Conservation (phyloP, 768 basidiomycete species). For the Gyrodon lividus region DNA sequence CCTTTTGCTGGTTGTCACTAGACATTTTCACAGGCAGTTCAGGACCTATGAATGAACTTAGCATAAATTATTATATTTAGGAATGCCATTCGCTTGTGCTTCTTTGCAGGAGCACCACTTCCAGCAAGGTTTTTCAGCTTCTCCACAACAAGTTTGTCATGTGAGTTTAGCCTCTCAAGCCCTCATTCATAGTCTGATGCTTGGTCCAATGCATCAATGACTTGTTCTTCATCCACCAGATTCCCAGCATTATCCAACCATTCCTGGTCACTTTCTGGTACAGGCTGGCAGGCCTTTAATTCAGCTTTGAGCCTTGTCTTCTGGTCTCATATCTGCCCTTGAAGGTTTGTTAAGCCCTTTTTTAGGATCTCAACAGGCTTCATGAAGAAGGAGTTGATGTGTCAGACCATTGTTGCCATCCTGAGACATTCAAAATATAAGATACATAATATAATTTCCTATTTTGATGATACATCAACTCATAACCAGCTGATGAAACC, state of each 20-base stretch:
- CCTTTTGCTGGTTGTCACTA: constrained; percentile 30
- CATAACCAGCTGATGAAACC: no score
- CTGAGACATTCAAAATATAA: no score
- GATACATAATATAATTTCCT: no score
- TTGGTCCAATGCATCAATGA: no score
- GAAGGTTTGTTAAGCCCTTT: constrained; percentile 1
- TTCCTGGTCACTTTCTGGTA: constrained; percentile 16
- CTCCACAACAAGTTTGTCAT: no score
- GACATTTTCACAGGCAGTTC: background rate
- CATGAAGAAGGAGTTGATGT: constrained; percentile 1
- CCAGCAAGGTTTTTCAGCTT: background rate
- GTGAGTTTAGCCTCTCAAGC: no score
- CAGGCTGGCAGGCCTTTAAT: constrained; percentile 4
- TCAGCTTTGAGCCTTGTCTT: constrained; percentile 6
- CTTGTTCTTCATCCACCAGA: no score
- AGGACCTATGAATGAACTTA: constrained; percentile 3
- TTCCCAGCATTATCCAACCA: no score
- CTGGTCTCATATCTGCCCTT: constrained; percentile 5
- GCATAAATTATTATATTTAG: no score
- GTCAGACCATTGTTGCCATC: no score
- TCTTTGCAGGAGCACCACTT: background rate
- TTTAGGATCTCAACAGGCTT: constrained; percentile 4
- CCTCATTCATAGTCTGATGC: no score
- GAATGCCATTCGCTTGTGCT: background rate
- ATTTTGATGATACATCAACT: no score